Base-by-base conservation (phyloP, 2,329 filamentous ascomycete species). In the Fusarium sp. region DNA sequence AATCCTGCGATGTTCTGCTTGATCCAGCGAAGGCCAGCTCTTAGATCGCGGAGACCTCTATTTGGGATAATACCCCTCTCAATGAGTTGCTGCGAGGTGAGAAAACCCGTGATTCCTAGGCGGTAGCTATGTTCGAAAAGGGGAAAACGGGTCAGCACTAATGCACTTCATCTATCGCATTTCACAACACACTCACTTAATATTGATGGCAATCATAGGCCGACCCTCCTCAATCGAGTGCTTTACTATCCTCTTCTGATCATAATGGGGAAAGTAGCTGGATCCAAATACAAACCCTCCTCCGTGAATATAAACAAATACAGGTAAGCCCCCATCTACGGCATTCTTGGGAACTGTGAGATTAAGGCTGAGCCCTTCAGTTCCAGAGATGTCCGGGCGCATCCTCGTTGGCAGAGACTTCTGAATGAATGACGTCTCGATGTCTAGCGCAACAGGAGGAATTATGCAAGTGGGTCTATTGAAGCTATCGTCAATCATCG, bases 221-320 rank as follows among this genome's bases (percentile, higher is more conserved):
- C 53, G 18, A 9, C 28, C 13, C 48, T 58, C 47, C 12, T 41
- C 16, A 2, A 18, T 40, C n/a, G 60, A 63, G 6, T 48, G 48
- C 18, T 53, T 31, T 4, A 63, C 34, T 9, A 63, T 41, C 11
- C 50, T 47, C 23, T 36, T 43, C 12, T 43, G 54, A n/a, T 63
- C 60, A 43, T 59, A 58, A 30, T 63, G 60, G 9, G 60, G 60
- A 34, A 48, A 63, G 2, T 40, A 51, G 13, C n/a, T 40, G 7
- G 60, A 58, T 4, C 60, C 54, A 41, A 59, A 53, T 3, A 40
- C 41, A 34, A 63, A 63, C 18, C 54, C 60, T 4, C 53, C 60
- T 9, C 60, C 60, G 40, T 63, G 60, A 27, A 63, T 54, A 16
- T 40, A 63, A 11, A 63, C 60, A 2, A 59, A 9, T 6, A 63